A percentile compares a stretch with the other conserved stretches of the same genome.
Conservation (phyloP, 805 yeast genomes). For the Lipomyces chichibuensis region DNA sequence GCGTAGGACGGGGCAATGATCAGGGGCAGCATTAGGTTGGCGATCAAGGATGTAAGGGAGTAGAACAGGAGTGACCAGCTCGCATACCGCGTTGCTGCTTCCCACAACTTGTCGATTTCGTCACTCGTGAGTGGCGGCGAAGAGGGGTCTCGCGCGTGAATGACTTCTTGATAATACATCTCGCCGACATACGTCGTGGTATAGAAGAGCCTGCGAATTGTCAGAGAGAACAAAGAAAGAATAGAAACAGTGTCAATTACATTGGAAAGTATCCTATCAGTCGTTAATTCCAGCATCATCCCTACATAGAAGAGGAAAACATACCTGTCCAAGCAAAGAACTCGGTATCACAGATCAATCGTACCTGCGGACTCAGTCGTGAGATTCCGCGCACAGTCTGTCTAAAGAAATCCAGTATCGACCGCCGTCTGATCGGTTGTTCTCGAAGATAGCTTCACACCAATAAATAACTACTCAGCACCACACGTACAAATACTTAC, state of each 20-base stretch:
- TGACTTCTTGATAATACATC: constrained; percentile 51
- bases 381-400: constrained; percentile 26
- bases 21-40: constrained; percentile 53
- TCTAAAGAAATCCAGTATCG: constrained; percentile 21
- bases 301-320: neutral
- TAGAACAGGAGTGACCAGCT: constrained; percentile 56
- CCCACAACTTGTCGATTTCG: constrained; percentile 48
- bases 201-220: constrained; percentile 56
- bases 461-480: neutral
- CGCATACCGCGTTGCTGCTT: constrained; percentile 57
- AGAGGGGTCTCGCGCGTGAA: constrained; percentile 44
- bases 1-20: constrained; percentile 46
- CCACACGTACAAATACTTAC: constrained; percentile 37
- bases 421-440: constrained; percentile 38
- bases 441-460: constrained; percentile 9
- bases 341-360: constrained; percentile 57
- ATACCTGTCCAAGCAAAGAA: constrained; percentile 67
- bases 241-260: constrained; percentile 8
- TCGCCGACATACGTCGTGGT: constrained; percentile 69
- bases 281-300: neutral
- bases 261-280: constrained; percentile 31
- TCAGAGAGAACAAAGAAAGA: neutral
- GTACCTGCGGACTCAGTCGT: constrained; percentile 55
- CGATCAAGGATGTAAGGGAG: constrained; percentile 52
- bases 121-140: constrained; percentile 47